Evolutionary conservation across 2,329 filamentous ascomycete genomes (phyloP), one percentile per base, ranked within the genome.

Genomic region (Cladosporium sp.): DNA sequence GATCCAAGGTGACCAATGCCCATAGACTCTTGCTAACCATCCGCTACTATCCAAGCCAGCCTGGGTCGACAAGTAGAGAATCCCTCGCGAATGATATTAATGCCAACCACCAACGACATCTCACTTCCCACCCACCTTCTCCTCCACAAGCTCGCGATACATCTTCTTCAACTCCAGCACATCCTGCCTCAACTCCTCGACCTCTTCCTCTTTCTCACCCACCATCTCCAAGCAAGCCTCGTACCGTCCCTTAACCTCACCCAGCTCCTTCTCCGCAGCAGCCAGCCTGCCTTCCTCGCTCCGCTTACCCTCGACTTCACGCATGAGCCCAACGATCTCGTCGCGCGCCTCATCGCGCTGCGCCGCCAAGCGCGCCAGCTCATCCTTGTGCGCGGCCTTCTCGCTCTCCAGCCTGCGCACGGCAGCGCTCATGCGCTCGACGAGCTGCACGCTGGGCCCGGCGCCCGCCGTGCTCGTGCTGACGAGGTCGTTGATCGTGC

Each of bases 171-270:
- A 78, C 75, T 98, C 93, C 59, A 84, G 77, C 49, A 98, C 87
- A 75, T 97, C 93, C 10, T 87, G 85, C 69, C 79, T 83, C 60
- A 98, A 74, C 76, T 98, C 93, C 66, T 95, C 90, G 2, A 95
- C 91, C 65, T 86, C 75, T 76, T 98, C 93, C 69, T 89, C 95
- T 80, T 95, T 95, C 79, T 98, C 93, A 1, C 93, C 93, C 53
- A 98, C 73, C 83, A 97, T 85, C 73, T 97, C 91, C 49, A 98
- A 76, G 55, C 89, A 95, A 11, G 90, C 93, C 67, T 95, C 84
- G 67, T 97, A 95, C 62, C 92, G 79, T 57, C 82, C 76, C 63
- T 88, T 84, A 58, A 96, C 75, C 40, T 82, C 80, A 28, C 72
- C 73, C 46, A 95, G 74, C 60, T 89, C 81, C 43, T 71, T 73